Evolutionary conservation across 805 yeast genomes (phyloP), one percentile per base, ranked within the genome.

Genomic region (Saturnispora quitensis): DNA sequence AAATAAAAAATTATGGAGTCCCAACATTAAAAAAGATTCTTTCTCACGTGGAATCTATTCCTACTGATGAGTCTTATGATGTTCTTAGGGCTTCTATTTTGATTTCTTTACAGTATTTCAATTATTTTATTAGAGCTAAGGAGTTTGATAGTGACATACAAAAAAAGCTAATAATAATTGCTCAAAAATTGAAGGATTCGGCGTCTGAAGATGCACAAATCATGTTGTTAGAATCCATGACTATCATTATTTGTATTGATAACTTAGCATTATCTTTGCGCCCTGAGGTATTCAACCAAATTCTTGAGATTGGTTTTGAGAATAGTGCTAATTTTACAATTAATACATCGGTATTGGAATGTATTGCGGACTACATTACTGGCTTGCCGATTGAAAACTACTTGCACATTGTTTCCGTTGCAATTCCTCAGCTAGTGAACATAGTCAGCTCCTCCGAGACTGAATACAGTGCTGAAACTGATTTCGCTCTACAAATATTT

Each of bases 161-260:
- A 50, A 42, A 45, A 15, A 50, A 53, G 15, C 51, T 69, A 27
- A 52, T 77, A 36, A 45, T 56, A 1, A 55, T 78, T 0, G 73
- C 82, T 10, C 60, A 64, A 3, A 63, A 73, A 2, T 64, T 91
- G 9, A 61, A 76, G 3, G 76, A 74, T 1, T 84, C 79, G 1
- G 77, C 93, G 0, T 86, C 81, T 44, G 96, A 88, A 45, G 98
- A 90, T 60, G 77, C 96, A 0, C 80, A 86, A 35, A 78, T 89
- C 1, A 73, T 85, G 45, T 66, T 90, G 42, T 73, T 86, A 12
- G 96, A 89, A 62, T 76, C 85, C 0, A 65, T 86, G n/a, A 73
- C 81, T 1, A 72, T 75, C 3, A 77, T 82, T 1, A 75, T 86
- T 40, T 71, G 73, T 46, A 71, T 84, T 8, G 71, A 75, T 53